A percentile compares a stretch with the other conserved stretches of the same genome.
Evolutionary conservation across 2,329 filamentous ascomycete genomes (phyloP).

Genomic region (Pseudonectria buxi): DNA sequence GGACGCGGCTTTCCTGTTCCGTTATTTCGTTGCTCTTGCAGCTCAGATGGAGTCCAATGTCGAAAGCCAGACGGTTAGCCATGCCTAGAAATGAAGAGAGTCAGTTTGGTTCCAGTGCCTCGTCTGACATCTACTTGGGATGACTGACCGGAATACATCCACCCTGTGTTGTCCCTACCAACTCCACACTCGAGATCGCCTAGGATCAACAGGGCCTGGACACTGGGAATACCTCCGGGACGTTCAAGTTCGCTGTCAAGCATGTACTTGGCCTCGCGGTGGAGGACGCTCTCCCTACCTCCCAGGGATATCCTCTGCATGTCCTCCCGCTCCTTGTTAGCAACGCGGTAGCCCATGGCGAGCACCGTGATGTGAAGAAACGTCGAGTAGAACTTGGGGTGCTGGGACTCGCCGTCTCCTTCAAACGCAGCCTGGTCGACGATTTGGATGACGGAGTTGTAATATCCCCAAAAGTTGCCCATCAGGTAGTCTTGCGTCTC

Average conservation of each 20-base stretch:
- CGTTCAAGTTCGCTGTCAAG: conserved; percentile 46
- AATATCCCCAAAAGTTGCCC: conserved; percentile 44
- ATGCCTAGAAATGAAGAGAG: conserved; percentile 26
- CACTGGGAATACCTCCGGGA: conserved; percentile 44
- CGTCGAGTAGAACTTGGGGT: conserved; percentile 43
- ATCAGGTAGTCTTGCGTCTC: conserved; percentile 47
- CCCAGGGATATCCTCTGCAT: conserved; percentile 40
- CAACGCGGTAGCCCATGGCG: conserved; percentile 45
- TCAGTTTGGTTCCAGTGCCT: neutral
- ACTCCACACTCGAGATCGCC: conserved; percentile 48
- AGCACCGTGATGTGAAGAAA: conserved; percentile 47
- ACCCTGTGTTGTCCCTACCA: conserved; percentile 46
- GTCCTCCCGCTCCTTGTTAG: conserved; percentile 42
- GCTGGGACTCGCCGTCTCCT: conserved; percentile 37
- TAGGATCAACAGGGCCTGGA: conserved; percentile 44
- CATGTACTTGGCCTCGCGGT: conserved; percentile 48
- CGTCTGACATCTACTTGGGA: neutral
- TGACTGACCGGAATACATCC: conserved; percentile 44
- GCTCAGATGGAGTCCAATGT: conserved; percentile 43
- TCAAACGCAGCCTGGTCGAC: conserved; percentile 45
- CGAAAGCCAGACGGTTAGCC: conserved; percentile 39
- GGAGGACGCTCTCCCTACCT: conserved; percentile 43
- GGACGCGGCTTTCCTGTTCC: conserved; percentile 39
- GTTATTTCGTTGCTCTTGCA: conserved; percentile 34
- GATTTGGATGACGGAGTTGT: conserved; percentile 43